Conservation (phyloP, 768 basidiomycete genomes). For the Boletus vermiculosoides region DNA sequence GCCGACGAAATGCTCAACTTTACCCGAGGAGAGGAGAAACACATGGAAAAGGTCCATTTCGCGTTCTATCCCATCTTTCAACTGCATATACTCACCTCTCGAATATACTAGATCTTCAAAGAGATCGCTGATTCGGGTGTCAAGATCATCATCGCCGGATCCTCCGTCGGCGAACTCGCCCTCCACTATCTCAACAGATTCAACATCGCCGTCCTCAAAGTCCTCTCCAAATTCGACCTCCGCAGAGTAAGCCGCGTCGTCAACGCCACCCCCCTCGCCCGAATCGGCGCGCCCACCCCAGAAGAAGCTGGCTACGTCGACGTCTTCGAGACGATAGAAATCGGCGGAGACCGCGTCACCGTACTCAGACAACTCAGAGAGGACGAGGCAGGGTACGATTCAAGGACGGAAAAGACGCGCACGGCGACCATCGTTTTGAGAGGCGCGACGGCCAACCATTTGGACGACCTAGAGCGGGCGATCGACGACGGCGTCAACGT, state of each 20-base stretch:
- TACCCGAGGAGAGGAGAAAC: constrained; percentile 92
- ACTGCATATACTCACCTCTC: neutral
- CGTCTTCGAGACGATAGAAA: constrained; percentile 91
- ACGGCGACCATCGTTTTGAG: constrained; percentile 95
- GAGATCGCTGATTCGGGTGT: constrained; percentile 97
- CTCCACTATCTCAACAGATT: constrained; percentile 95
- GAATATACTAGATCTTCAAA: constrained; percentile 77
- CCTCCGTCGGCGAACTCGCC: constrained; percentile 91
- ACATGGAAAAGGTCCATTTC: constrained; percentile 74
- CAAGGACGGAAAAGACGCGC: constrained; percentile 65
- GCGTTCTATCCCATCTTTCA: neutral
- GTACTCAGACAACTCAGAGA: constrained; percentile 81
- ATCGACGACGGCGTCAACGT: constrained; percentile 97
- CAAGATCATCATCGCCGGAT: constrained; percentile 90
- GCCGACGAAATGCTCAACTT: constrained; percentile 98
- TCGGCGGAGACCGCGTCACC: constrained; percentile 97
- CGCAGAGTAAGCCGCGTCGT: constrained; percentile 92
- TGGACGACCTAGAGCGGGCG: constrained; percentile 95
- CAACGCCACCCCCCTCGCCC: constrained; percentile 93
- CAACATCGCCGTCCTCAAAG: constrained; percentile 93
- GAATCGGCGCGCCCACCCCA: constrained; percentile 91
- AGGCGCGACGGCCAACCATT: constrained; percentile 89
- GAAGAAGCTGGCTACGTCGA: constrained; percentile 96
- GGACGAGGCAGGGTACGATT: constrained; percentile 64
- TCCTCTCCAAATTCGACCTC: constrained; percentile 97